Conservation (phyloP, 208 protist genomes). For the Wallacemonas rigidus region DNA sequence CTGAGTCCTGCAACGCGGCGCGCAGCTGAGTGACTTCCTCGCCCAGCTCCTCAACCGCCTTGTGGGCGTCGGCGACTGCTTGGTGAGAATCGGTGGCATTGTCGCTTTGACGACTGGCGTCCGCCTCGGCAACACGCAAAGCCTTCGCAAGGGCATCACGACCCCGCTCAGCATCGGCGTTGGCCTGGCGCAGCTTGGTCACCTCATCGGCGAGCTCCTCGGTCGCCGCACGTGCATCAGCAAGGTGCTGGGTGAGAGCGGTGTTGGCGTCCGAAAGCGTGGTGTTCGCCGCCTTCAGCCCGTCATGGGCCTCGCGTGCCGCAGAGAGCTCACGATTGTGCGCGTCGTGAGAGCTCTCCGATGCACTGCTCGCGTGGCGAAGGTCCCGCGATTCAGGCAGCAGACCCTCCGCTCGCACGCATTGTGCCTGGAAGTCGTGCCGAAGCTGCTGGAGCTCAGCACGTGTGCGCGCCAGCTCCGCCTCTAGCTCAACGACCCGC, state of each 20-base stretch:
- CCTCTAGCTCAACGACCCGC: constrained; percentile 1
- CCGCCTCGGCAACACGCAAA: not conserved
- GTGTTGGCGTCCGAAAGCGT: not conserved
- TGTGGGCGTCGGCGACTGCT: not conserved
- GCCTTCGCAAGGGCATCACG: not conserved
- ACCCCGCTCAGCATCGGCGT: not conserved
- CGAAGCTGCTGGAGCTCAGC: constrained; percentile 26
- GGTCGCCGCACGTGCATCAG: not conserved
- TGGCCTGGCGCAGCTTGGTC: not conserved
- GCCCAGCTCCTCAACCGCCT: not conserved
- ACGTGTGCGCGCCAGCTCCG: constrained; percentile 22
- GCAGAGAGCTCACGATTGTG: not conserved
- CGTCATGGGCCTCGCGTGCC: not conserved
- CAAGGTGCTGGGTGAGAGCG: not conserved
- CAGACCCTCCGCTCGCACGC: not conserved
- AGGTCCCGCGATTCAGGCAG: not conserved
- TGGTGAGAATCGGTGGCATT: not conserved
- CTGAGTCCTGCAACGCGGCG: not conserved
- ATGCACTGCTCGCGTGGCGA: constrained; percentile 1
- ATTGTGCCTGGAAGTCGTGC: constrained; percentile 3
- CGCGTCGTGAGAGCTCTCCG: constrained; percentile 13
- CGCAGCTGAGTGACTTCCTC: not conserved
- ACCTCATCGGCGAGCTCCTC: not conserved
- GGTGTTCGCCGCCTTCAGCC: not conserved
- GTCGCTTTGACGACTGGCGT: not conserved